Evolutionary conservation across 2,329 filamentous ascomycete genomes (phyloP), one percentile per base, ranked within the genome.

Genomic region (Sordariomycetes sp.): DNA sequence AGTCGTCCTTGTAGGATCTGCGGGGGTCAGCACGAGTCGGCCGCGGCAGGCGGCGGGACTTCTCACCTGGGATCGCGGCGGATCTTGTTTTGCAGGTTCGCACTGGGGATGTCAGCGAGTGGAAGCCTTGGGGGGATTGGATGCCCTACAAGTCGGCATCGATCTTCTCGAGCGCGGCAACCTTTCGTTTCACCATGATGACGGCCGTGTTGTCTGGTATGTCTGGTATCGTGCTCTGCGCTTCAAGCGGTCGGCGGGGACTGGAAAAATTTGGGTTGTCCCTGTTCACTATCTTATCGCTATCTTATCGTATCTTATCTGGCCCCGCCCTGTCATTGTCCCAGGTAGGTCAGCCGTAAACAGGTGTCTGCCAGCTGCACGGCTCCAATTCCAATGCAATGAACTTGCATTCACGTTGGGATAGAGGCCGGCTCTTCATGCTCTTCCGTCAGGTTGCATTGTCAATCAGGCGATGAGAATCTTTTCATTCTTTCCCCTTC

Each of bases 81-180:
- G 68, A 96, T 91, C 76, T 96, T 96, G 77, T 96, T 90, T 70
- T 96, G 91, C 56, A 97, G 77, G 73, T 88, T 94, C 62, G 90
- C 86, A 66, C 85, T 88, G 67, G 80, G 55, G 16, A 61, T 60
- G 62, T 74, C 60, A 70, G 70, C 65, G 57, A 60, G 61, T 51
- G 58, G 51, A 43, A 58, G 51, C 32, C 8, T 18, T 24, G 11
- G 10, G n/a, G 64, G 14, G 22, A 53, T 18, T 28, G 32, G 8
- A 14, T 2, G 25, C 69, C 83, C 62, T 71, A 88, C 81, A 95
- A 78, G 73, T 96, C 90, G 37, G 91, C 92, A 69, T 97, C 92
- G 65, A 96, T 85, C 80, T 97, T 97, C 75, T 97, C 92, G 72
- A 97, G 85, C 61, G 92, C 92, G 59, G 89, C 90, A 60, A 96